Conservation (phyloP, 2,329 filamentous ascomycete species). For the Talaromyces piceae region DNA sequence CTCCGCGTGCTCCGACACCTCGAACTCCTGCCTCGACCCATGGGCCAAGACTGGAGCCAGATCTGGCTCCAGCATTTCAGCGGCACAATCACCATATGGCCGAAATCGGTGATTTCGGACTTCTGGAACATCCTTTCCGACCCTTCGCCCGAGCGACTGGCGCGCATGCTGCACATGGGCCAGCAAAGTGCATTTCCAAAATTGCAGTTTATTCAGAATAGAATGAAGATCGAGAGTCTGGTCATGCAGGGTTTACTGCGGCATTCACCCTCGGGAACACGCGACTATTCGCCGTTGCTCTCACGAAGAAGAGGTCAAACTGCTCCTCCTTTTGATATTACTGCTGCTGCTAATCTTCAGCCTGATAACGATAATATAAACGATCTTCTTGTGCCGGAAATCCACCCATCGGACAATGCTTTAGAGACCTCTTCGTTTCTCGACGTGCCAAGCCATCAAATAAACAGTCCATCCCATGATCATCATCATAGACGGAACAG, state of each 20-base stretch:
- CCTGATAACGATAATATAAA: too few relatives aligned
- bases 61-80: constrained; percentile 94
- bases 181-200: constrained; percentile 87
- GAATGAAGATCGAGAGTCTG: constrained; percentile 71
- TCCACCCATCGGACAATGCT: too few relatives aligned
- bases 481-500: constrained; percentile 18
- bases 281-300: constrained; percentile 21
- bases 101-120: constrained; percentile 68
- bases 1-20: constrained; percentile 88
- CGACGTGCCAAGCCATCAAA: constrained; percentile 2
- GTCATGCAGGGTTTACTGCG: constrained; percentile 49
- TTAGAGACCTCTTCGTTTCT: neutral
- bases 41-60: constrained; percentile 95
- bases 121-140: constrained; percentile 83
- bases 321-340: too few relatives aligned
- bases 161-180: constrained; percentile 82
- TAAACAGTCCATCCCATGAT: constrained; percentile 11
- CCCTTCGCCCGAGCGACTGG: constrained; percentile 65
- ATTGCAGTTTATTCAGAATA: constrained; percentile 81
- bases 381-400: too few relatives aligned
- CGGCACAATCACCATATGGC: constrained; percentile 95
- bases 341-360: too few relatives aligned
- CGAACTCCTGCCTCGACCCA: constrained; percentile 78
- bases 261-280: constrained; percentile 20
- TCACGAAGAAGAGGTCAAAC: too few relatives aligned